Evolutionary conservation across 208 protist genomes (phyloP), one percentile per base, ranked within the genome.

Genomic region (Leishmania guyanensis): DNA sequence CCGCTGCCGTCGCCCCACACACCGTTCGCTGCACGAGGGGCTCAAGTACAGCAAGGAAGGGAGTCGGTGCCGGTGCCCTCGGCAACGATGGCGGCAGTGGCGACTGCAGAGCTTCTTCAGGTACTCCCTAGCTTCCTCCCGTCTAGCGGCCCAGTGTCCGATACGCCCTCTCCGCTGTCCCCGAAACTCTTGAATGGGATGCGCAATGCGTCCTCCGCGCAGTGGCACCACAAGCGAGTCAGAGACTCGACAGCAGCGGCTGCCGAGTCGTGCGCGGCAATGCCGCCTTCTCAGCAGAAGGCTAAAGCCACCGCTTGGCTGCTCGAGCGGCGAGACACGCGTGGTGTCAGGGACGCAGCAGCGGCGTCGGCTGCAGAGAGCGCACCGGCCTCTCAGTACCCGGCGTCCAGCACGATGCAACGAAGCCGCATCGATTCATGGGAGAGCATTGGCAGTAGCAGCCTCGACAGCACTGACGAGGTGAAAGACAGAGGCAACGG

Each of bases 341-440:
- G 36, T 71, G 66, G 20, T 22, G 5, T 43, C 66, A 48, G 16
- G 20, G 66, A 71, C 36, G 66, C 39, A 22, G n/a, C 16, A 50
- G 33, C 66, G 8, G 33, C 14, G 26, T 12, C 66, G 6, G 33
- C 17, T 8, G 66, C 22, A 36, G 39, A 36, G 8, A 5, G 6
- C 36, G 36, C 17, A 48, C 39, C 66, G 22, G 66, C 36, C 33
- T 26, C 10, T 39, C 36, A 71, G 66, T 36, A 48, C 16, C 39
- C n/a, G 5, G 33, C n/a, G 36, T 0, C 64, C n/a, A 17, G n/a
- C n/a, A 58, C 20, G 53, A 39, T 39, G n/a, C 72, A 36, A 17
- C 17, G 22, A 46, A 64, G 72, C 43, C 60, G 62, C 16, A 56
- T 81, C 4, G 77, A 85, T 22, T 85, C 82, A 46, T 81, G 70